A percentile compares a stretch with the other conserved stretches of the same genome.
phyloP scores from a whole-genome alignment of 106 monocot species.

The Posidonia australis region DNA sequence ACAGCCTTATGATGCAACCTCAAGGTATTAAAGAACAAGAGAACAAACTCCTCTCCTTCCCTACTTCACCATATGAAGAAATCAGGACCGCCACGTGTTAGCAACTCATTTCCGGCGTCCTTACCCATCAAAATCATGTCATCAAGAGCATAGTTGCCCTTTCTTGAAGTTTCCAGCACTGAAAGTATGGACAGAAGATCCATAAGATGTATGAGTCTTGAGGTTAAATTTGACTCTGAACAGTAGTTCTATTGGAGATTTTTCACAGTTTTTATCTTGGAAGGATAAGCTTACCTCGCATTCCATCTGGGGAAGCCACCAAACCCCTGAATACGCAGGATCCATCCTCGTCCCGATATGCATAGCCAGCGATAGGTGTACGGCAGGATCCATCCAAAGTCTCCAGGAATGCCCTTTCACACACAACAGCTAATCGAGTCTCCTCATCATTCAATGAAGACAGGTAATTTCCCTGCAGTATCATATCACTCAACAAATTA shows the following conservation, averaged over 20 bases:
- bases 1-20: background rate
- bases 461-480: conserved; percentile 52
- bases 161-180: conserved; percentile 35
- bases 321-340: conserved; percentile 72
- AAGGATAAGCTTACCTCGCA: conserved; percentile 39
- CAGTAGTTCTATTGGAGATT: too few relatives aligned
- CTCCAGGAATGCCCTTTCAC: conserved; percentile 82
- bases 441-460: conserved; percentile 42
- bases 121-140: conserved; percentile 32
- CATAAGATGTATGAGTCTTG: too few relatives aligned
- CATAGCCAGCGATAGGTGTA: conserved; percentile 94
- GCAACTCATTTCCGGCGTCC: conserved; percentile 21
- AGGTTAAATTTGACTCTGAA: too few relatives aligned
- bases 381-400: conserved; percentile 88
- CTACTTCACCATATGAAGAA: conserved; percentile 24
- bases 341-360: conserved; percentile 55
- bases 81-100: conserved; percentile 12
- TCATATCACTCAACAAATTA: too few relatives aligned
- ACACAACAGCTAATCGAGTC: conserved; percentile 20
- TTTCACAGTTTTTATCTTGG: too few relatives aligned
- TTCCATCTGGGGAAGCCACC: conserved; percentile 96
- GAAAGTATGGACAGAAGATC: background rate
- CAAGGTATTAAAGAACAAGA: background rate
- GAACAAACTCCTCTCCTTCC: background rate
- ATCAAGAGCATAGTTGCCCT: conserved; percentile 12